Conservation (phyloP, 192 early-diverging fungal species). For the Umbelopsis isabellina region DNA sequence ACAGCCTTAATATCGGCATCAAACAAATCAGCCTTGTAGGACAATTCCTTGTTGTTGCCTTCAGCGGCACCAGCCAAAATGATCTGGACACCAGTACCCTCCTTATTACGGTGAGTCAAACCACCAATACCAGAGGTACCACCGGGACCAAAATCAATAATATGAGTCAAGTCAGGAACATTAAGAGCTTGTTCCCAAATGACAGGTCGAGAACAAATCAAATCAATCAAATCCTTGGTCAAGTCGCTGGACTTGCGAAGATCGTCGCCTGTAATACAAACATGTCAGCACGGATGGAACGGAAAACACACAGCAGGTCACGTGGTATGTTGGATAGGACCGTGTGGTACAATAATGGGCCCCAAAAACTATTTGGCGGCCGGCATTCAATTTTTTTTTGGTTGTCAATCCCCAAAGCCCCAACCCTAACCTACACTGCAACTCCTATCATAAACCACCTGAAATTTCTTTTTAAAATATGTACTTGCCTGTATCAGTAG, state of each 20-base stretch:
- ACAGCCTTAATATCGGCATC: constrained; percentile 76
- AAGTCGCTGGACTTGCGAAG: constrained; percentile 60
- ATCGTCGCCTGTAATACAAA: constrained; percentile 58
- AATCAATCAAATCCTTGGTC: constrained; percentile 67
- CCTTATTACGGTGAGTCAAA: constrained; percentile 84
- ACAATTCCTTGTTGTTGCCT: constrained; percentile 60
- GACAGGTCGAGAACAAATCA: constrained; percentile 72
- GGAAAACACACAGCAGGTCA: constrained; percentile 8
- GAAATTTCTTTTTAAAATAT: neutral
- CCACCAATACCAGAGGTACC: constrained; percentile 82
- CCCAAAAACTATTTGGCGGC: neutral
- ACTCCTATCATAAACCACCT: too few relatives aligned
- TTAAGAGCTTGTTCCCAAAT: constrained; percentile 77
- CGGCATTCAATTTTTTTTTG: constrained; percentile 6
- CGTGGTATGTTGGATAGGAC: constrained; percentile 8
- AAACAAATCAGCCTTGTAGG: constrained; percentile 77
- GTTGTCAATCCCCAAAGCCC: constrained; percentile 22
- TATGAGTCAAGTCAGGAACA: constrained; percentile 71
- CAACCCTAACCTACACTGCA: constrained; percentile 16
- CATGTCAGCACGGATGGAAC: constrained; percentile 17
- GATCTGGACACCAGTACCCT: constrained; percentile 79
- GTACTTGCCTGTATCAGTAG: constrained; percentile 71
- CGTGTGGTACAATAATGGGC: neutral
- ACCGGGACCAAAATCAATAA: constrained; percentile 94
- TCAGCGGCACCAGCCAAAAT: constrained; percentile 73